Percentiles rank a stretch among this genome's conserved stretches.
Conservation (phyloP, 1,284 basidiomycete genomes). For the Cutaneotrichosporon sp. region DNA sequence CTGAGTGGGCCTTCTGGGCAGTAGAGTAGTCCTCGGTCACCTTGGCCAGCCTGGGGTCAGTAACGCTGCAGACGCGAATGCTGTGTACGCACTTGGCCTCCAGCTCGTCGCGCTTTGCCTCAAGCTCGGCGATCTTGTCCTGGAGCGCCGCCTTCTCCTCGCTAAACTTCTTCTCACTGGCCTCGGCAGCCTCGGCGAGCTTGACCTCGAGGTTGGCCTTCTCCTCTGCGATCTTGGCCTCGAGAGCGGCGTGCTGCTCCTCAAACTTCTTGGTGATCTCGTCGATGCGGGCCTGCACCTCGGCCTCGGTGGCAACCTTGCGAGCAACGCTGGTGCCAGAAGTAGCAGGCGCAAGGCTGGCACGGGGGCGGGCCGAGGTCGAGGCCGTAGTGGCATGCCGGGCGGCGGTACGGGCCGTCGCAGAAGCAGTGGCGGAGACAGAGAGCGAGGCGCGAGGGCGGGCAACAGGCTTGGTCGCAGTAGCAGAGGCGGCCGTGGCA, state of each 20-base stretch:
- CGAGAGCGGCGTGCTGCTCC: constrained; percentile 29
- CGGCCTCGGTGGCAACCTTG: constrained; percentile 17
- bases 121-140: constrained; percentile 25
- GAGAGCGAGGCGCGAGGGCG: constrained; percentile 2
- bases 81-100: constrained; percentile 33
- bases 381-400: constrained; percentile 1
- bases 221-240: constrained; percentile 26
- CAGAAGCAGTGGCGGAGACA: neutral
- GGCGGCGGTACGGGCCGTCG: constrained; percentile 7
- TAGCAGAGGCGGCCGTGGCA: constrained; percentile 2
- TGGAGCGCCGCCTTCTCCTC: constrained; percentile 29
- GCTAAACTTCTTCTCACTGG: constrained; percentile 15
- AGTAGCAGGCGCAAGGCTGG: constrained; percentile 12
- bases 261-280: constrained; percentile 24
- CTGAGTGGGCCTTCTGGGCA: constrained; percentile 14
- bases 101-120: constrained; percentile 24
- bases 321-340: constrained; percentile 10
- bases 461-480: neutral
- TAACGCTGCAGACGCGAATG: neutral
- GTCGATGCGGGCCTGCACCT: constrained; percentile 20
- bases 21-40: constrained; percentile 14
- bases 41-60: constrained; percentile 15
- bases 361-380: constrained; percentile 12
- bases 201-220: constrained; percentile 31
- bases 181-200: constrained; percentile 16